Conservation (phyloP, 352 stramenopile species). For the Thraustochytrium striatum region DNA sequence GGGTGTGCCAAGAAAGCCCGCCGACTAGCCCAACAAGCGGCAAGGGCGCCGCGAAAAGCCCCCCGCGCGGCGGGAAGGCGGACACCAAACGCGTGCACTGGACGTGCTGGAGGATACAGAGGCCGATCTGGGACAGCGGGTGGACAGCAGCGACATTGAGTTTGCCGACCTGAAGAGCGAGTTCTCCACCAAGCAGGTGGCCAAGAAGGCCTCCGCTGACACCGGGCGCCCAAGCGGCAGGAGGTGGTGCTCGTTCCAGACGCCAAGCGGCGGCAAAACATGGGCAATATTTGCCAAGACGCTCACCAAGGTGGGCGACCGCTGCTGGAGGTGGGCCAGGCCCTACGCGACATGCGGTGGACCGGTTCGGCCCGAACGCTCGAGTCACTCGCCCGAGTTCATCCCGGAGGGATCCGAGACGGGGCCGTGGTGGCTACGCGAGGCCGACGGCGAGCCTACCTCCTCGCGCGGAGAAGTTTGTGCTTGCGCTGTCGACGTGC, state of each 20-base stretch:
- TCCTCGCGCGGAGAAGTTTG: conserved; percentile 49
- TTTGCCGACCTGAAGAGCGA: conserved; percentile 15
- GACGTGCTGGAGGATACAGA: conserved; percentile 48
- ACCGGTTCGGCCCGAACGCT: conserved; percentile 44
- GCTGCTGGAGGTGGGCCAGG: conserved; percentile 40
- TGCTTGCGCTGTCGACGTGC: conserved; percentile 30
- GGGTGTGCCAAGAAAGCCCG: conserved; percentile 2
- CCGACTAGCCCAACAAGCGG: not conserved
- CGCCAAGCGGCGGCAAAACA: conserved; percentile 50
- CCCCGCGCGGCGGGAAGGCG: conserved; percentile 5
- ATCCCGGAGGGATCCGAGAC: conserved; percentile 48
- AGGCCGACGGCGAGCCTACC: conserved; percentile 42
- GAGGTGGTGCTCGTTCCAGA: conserved; percentile 45
- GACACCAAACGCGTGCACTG: conserved; percentile 51
- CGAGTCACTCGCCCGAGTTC: conserved; percentile 47
- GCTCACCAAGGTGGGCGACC: conserved; percentile 47
- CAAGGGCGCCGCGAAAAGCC: conserved; percentile 32
- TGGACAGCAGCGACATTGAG: conserved; percentile 43
- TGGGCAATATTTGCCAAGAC: conserved; percentile 54
- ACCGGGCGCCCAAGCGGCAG: not conserved
- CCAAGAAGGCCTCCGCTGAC: not conserved
- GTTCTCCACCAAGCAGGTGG: conserved; percentile 9
- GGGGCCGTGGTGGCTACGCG: conserved; percentile 32
- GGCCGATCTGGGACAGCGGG: conserved; percentile 51
- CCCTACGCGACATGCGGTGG: conserved; percentile 23